Percentiles rank a stretch among this genome's conserved stretches.
Evolutionary conservation across 2,329 filamentous ascomycete genomes (phyloP).

Genomic region (Cordyceps cateniannulata): DNA sequence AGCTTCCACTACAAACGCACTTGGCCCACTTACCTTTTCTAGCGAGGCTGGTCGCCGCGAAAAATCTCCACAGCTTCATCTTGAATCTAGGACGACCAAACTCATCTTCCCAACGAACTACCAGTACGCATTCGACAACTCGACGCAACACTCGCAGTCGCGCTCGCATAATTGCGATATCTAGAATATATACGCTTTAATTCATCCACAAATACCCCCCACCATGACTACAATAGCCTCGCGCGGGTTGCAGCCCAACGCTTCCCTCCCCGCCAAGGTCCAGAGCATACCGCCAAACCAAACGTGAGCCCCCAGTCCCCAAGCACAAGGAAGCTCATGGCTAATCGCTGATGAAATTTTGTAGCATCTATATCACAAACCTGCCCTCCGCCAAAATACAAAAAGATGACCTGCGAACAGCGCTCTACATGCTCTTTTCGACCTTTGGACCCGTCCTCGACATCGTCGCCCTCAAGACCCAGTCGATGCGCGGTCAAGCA

Average conservation of each 20-base stretch:
- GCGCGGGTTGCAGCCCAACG: conserved; percentile 34
- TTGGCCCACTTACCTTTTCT: conserved; percentile 7
- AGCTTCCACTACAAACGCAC: not conserved
- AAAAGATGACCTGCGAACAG: conserved; percentile 79
- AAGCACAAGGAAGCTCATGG: not conserved
- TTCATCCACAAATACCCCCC: not conserved
- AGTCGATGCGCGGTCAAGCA: conserved; percentile 92
- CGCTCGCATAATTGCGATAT: not conserved
- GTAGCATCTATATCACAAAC: conserved; percentile 81
- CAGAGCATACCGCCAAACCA: conserved; percentile 62
- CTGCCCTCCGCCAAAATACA: conserved; percentile 80
- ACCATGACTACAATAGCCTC: conserved; percentile 29
- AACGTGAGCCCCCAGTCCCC: conserved; percentile 52
- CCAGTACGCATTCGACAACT: conserved; percentile 17
- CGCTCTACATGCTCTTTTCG: conserved; percentile 88
- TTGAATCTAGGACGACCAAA: conserved; percentile 25
- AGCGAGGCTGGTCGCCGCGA: conserved; percentile 2
- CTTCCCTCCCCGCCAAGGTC: conserved; percentile 43
- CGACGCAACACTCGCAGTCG: not conserved
- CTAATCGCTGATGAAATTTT: conserved; percentile 10
- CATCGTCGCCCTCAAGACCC: conserved; percentile 80
- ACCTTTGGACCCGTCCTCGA: conserved; percentile 91
- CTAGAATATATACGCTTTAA: not conserved
- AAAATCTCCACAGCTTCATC: conserved; percentile 11
- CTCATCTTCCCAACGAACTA: conserved; percentile 26